These are phyloP conservation scores for Sungouiella thailandica DNA, from an alignment of 805 yeast genomes.

Conservation along the genomic window DNA sequence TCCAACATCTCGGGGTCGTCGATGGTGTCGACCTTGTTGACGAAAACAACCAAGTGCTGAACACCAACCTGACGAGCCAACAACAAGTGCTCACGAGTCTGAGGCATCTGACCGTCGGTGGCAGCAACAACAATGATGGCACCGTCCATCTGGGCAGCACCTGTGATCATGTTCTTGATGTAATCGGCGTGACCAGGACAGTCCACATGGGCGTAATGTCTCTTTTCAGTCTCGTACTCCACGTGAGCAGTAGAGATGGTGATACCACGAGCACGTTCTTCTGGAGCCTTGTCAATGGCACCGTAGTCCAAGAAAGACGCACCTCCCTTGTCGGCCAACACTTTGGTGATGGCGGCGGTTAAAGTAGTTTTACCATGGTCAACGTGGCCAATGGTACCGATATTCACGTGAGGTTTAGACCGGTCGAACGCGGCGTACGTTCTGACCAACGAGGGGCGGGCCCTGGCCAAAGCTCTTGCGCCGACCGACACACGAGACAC, in stretches of 20 bases:
- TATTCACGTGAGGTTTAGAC: constrained; percentile 92
- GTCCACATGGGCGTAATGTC: constrained; percentile 97
- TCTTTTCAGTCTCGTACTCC: constrained; percentile 89
- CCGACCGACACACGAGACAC: constrained; percentile 25
- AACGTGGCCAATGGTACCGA: constrained; percentile 98
- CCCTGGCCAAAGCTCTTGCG: constrained; percentile 17
- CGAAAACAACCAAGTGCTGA: constrained; percentile 93
- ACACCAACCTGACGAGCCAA: constrained; percentile 99
- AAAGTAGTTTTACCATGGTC: constrained; percentile 98
- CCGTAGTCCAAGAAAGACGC: constrained; percentile 91
- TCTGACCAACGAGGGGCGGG: constrained; percentile 30
- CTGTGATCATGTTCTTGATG: constrained; percentile 98
- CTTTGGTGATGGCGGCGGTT: constrained; percentile 98
- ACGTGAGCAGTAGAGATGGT: constrained; percentile 97
- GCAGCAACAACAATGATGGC: constrained; percentile 99
- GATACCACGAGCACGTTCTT: constrained; percentile 99
- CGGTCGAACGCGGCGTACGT: constrained; percentile 78
- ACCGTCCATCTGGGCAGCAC: constrained; percentile 99
- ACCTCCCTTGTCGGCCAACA: constrained; percentile 81
- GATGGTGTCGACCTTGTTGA: constrained; percentile 95
- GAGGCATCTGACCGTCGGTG: constrained; percentile 99
- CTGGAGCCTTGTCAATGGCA: constrained; percentile 95
- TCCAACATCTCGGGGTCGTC: constrained; percentile 99
- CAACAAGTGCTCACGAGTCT: constrained; percentile 97
- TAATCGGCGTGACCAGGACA: constrained; percentile 99